Evolutionary conservation across 179 eudicot genomes (phyloP).

Genomic region (Patellifolia procumbens): DNA sequence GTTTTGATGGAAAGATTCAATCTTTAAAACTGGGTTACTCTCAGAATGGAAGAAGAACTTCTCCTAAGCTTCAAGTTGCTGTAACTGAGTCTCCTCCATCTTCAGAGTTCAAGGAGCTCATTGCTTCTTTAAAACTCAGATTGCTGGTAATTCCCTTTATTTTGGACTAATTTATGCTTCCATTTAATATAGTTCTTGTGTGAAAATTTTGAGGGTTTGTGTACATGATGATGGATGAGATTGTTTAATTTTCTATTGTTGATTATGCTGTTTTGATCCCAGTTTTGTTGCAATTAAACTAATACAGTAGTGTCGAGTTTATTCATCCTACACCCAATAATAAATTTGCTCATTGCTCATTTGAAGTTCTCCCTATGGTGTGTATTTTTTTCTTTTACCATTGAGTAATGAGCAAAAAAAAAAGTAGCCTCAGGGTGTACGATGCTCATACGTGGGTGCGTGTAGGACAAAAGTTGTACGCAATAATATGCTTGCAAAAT

Average conservation of each 20-base stretch:
- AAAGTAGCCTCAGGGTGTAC: too few species aligned
- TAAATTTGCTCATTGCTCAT: too few species aligned
- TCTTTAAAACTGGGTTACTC: slow-evolving; percentile 19
- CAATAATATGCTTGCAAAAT: not conserved
- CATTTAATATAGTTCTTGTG: too few species aligned
- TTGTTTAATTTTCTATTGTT: not conserved
- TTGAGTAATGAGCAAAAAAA: too few species aligned
- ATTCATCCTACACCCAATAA: too few species aligned
- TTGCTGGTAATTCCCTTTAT: slow-evolving; percentile 47
- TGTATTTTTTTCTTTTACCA: too few species aligned
- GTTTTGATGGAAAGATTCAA: slow-evolving; percentile 16
- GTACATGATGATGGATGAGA: not conserved
- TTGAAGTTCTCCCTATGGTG: too few species aligned
- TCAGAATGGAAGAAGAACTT: slow-evolving; percentile 20
- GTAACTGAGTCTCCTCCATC: slow-evolving; percentile 31
- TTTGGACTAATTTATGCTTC: not conserved
- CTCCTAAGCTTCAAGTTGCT: slow-evolving; percentile 29
- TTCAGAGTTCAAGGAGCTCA: slow-evolving; percentile 18
- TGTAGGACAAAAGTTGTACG: too few species aligned
- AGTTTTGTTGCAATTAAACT: not conserved
- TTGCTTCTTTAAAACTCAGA: slow-evolving; percentile 59
- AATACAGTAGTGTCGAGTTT: too few species aligned
- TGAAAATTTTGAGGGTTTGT: not conserved
- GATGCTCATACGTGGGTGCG: too few species aligned
- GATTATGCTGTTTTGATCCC: not conserved